phyloP scores from a whole-genome alignment of 2,329 filamentous ascomycete genomes.

The Cladosporium sp. region DNA sequence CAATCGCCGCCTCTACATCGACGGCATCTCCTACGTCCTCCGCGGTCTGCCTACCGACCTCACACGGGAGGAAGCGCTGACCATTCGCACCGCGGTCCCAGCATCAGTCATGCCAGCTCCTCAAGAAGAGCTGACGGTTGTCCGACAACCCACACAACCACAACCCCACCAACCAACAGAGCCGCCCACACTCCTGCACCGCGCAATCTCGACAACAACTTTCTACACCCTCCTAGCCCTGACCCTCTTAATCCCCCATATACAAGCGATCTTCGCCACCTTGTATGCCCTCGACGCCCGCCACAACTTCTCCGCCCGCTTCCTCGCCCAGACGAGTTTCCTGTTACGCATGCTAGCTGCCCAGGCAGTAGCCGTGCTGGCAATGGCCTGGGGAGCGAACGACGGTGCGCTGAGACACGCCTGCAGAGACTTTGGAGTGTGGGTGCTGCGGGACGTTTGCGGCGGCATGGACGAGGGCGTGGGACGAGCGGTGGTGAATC shows the following conservation, averaged over 20 bases:
- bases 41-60: conserved; percentile 61
- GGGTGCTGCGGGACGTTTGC: conserved; percentile 64
- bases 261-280: conserved; percentile 54
- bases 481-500: conserved; percentile 43
- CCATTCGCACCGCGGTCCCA: conserved; percentile 55
- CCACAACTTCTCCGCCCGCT: conserved; percentile 62
- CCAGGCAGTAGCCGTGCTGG: conserved; percentile 53
- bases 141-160: conserved; percentile 1
- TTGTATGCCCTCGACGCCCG: conserved; percentile 65
- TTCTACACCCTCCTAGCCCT: conserved; percentile 53
- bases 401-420: conserved; percentile 64
- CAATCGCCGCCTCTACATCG: conserved; percentile 58
- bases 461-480: conserved; percentile 68
- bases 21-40: conserved; percentile 64
- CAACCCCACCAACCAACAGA: background rate
- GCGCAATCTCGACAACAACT: conserved; percentile 25
- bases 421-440: conserved; percentile 57
- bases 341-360: conserved; percentile 55
- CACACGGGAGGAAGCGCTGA: conserved; percentile 54
- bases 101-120: conserved; percentile 26
- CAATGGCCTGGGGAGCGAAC: conserved; percentile 60
- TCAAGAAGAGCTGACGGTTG: conserved; percentile 24
- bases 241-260: conserved; percentile 62
- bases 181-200: conserved; percentile 28
- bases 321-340: conserved; percentile 53